Percentiles rank a stretch among this genome's conserved stretches.
These are phyloP conservation scores for Lachnellula arida DNA, from an alignment of 2,329 filamentous ascomycete genomes.

Conservation along the genomic window DNA sequence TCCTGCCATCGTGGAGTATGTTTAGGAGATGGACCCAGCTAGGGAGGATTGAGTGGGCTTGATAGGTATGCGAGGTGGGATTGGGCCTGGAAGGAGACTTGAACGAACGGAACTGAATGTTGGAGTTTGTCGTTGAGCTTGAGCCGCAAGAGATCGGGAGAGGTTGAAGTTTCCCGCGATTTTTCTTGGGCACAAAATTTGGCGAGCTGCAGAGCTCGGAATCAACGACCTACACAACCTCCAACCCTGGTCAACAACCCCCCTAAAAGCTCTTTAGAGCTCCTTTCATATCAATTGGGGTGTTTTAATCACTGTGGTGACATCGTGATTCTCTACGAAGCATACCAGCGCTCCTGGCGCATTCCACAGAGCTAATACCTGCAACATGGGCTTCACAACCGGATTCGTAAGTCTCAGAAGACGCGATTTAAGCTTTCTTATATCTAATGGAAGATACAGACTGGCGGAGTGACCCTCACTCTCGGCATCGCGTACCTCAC, in stretches of 20 bases:
- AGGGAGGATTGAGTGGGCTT: not conserved
- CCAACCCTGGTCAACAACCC: constrained; percentile 7
- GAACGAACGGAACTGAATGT: not conserved
- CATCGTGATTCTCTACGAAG: not conserved
- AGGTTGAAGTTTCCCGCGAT: constrained; percentile 3
- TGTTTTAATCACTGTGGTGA: not conserved
- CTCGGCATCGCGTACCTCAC: constrained; percentile 69
- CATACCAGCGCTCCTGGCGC: constrained; percentile 15
- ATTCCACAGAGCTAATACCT: not conserved
- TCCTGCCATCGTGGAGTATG: constrained; percentile 64
- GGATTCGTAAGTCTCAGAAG: constrained; percentile 59
- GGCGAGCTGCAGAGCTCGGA: not conserved
- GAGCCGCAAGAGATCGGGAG: constrained; percentile 3
- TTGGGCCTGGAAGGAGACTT: no score
- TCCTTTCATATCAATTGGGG: constrained; percentile 12
- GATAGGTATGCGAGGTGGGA: not conserved
- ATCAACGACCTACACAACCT: constrained; percentile 9
- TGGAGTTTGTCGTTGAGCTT: not conserved
- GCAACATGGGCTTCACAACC: constrained; percentile 64
- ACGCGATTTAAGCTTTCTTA: not conserved
- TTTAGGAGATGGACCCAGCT: not conserved
- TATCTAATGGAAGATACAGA: constrained; percentile 41
- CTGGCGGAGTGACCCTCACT: constrained; percentile 71
- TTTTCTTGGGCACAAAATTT: constrained; percentile 1
- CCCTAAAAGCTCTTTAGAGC: constrained; percentile 18